Conservation (phyloP, 2,329 filamentous ascomycete species). For the Colletotrichum sp. region DNA sequence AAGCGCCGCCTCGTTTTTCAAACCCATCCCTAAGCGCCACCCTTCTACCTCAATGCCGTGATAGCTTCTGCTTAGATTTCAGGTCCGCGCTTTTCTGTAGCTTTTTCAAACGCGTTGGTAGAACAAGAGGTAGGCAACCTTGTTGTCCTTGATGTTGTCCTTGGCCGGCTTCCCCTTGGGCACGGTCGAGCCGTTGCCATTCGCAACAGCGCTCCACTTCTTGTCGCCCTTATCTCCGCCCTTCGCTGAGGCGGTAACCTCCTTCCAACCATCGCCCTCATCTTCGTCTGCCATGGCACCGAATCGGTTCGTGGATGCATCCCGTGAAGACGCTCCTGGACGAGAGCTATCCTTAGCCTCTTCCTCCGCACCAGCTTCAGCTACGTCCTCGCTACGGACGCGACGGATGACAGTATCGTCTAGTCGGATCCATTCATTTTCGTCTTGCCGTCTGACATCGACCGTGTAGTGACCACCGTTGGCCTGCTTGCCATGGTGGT, state of each 20-base stretch:
- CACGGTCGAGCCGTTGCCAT: slow-evolving; percentile 53
- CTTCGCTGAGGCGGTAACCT: slow-evolving; percentile 63
- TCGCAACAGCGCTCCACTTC: slow-evolving; percentile 76
- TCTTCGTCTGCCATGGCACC: slow-evolving; percentile 72
- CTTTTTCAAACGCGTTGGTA: slow-evolving; percentile 74
- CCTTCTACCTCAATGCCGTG: not conserved
- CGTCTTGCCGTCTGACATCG: slow-evolving; percentile 94
- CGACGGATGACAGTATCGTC: slow-evolving; percentile 92
- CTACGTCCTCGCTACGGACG: slow-evolving; percentile 86
- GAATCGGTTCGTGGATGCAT: slow-evolving; percentile 73
- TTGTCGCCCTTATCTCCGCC: slow-evolving; percentile 56
- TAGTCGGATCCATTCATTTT: slow-evolving; percentile 93
- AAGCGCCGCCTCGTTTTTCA: not conserved
- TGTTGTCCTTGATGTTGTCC: slow-evolving; percentile 84
- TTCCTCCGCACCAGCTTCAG: slow-evolving; percentile 83
- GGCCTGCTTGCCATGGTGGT: slow-evolving; percentile 97
- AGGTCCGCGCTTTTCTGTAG: not conserved
- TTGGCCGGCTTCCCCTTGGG: slow-evolving; percentile 58
- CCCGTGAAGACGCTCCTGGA: slow-evolving; percentile 45
- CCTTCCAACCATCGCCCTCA: slow-evolving; percentile 78
- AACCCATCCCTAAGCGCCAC: not conserved
- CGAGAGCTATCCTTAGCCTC: slow-evolving; percentile 74
- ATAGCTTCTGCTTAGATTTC: not conserved
- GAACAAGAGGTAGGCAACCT: slow-evolving; percentile 95
- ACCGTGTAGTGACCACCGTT: slow-evolving; percentile 97